Percentiles rank a stretch among this genome's conserved stretches.
Evolutionary conservation across 2,329 filamentous ascomycete genomes (phyloP).

Genomic region (Xylaria sp.): DNA sequence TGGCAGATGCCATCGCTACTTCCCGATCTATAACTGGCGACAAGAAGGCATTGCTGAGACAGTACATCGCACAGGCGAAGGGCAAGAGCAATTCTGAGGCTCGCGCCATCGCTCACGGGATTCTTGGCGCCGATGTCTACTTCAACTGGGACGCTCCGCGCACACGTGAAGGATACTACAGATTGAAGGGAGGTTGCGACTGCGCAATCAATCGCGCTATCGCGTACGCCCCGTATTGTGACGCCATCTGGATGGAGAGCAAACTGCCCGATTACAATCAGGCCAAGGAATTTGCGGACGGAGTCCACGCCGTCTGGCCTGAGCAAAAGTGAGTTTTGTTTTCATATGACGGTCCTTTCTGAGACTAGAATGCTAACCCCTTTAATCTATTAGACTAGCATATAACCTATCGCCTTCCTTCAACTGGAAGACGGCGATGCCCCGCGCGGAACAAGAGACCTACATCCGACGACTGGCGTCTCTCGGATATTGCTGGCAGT

Average conservation of each 20-base stretch:
- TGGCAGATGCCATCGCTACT: constrained; percentile 81
- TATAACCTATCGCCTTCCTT: constrained; percentile 99
- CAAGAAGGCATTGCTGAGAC: constrained; percentile 72
- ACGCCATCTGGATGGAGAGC: constrained; percentile 99
- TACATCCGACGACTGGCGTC: constrained; percentile 90
- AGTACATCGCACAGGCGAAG: constrained; percentile 75
- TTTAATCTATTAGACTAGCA: constrained; percentile 70
- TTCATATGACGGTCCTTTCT: too few species aligned
- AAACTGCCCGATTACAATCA: constrained; percentile 93
- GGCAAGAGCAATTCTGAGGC: constrained; percentile 89
- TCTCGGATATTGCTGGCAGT: constrained; percentile 99
- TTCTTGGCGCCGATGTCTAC: constrained; percentile 83
- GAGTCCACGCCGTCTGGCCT: constrained; percentile 93
- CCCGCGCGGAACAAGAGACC: constrained; percentile 90
- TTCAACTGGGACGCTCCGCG: constrained; percentile 97
- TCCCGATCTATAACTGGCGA: constrained; percentile 65
- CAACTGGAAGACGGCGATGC: constrained; percentile 99
- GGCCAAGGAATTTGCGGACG: constrained; percentile 90
- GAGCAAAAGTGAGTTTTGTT: constrained; percentile 83
- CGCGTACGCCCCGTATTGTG: constrained; percentile 91
- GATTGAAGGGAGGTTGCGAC: constrained; percentile 89
- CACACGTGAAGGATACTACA: constrained; percentile 94
- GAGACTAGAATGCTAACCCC: too few species aligned
- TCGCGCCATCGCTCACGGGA: constrained; percentile 77
- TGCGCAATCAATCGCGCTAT: constrained; percentile 91